phyloP scores from a whole-genome alignment of 345 rosid species.

The Lepidium sativum region DNA sequence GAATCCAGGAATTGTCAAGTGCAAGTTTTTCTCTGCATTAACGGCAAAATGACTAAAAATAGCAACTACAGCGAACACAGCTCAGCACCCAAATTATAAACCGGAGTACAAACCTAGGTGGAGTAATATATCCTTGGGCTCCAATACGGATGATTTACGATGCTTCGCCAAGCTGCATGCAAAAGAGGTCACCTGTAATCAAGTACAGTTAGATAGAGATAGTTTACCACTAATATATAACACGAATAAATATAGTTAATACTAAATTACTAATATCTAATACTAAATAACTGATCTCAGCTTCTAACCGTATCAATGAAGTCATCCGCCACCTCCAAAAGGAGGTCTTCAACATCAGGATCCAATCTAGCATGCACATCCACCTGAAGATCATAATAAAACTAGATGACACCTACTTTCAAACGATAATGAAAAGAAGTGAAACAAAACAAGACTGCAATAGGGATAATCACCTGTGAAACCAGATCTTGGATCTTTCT shows the following conservation, averaged over 20 bases:
- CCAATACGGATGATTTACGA: slow-evolving; percentile 80
- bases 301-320: slow-evolving; percentile 89
- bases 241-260: neutral
- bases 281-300: slow-evolving; percentile 4
- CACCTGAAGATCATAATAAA: slow-evolving; percentile 62
- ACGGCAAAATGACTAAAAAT: slow-evolving; percentile 16
- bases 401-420: neutral
- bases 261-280: neutral
- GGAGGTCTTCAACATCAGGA: slow-evolving; percentile 89
- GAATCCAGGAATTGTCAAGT: slow-evolving; percentile 75
- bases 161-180: slow-evolving; percentile 92
- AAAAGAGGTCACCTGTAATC: slow-evolving; percentile 71
- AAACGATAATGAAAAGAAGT: neutral
- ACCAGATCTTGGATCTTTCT: slow-evolving; percentile 98
- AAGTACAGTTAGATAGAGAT: neutral
- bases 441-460: slow-evolving; percentile 9
- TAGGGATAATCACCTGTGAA: slow-evolving; percentile 58
- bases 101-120: slow-evolving; percentile 70
- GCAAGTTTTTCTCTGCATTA: slow-evolving; percentile 83
- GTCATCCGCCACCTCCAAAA: slow-evolving; percentile 89
- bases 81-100: neutral
- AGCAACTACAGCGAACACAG: slow-evolving; percentile 1
- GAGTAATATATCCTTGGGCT: slow-evolving; percentile 82
- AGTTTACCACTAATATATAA: neutral
- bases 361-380: slow-evolving; percentile 67